Conservation (phyloP, 2,329 filamentous ascomycete species). For the Diaporthe vaccinii region DNA sequence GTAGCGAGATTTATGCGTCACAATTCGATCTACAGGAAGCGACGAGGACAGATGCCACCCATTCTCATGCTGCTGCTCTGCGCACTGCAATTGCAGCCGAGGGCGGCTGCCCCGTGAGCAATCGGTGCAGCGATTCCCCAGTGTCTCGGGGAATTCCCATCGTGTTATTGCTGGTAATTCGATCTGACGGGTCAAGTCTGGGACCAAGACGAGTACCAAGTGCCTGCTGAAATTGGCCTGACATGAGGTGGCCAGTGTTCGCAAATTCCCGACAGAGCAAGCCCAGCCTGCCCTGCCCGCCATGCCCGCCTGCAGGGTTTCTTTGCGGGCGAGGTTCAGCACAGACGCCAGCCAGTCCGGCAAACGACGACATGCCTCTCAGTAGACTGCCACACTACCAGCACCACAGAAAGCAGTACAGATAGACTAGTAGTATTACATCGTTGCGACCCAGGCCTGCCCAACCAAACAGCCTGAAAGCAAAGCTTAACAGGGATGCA, state of each 20-base stretch:
- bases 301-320: background rate
- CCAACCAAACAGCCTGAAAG: constrained; percentile 31
- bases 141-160: constrained; percentile 32
- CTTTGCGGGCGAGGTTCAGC: background rate
- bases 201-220: background rate
- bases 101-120: constrained; percentile 9
- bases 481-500: constrained; percentile 24
- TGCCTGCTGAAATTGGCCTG: constrained; percentile 18
- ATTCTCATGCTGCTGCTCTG: background rate
- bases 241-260: constrained; percentile 12
- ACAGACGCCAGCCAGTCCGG: constrained; percentile 23
- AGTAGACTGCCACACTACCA: background rate
- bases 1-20: constrained; percentile 4
- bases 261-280: constrained; percentile 17
- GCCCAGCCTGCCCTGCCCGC: background rate
- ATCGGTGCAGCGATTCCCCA: constrained; percentile 13
- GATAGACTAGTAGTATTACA: background rate
- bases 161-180: constrained; percentile 7
- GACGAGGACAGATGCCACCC: background rate
- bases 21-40: background rate
- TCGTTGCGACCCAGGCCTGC: background rate
- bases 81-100: background rate
- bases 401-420: background rate
- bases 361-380: background rate
- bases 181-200: constrained; percentile 1